Evolutionary conservation across 352 stramenopile genomes (phyloP).

Genomic region (Pelagophyceae sp.): DNA sequence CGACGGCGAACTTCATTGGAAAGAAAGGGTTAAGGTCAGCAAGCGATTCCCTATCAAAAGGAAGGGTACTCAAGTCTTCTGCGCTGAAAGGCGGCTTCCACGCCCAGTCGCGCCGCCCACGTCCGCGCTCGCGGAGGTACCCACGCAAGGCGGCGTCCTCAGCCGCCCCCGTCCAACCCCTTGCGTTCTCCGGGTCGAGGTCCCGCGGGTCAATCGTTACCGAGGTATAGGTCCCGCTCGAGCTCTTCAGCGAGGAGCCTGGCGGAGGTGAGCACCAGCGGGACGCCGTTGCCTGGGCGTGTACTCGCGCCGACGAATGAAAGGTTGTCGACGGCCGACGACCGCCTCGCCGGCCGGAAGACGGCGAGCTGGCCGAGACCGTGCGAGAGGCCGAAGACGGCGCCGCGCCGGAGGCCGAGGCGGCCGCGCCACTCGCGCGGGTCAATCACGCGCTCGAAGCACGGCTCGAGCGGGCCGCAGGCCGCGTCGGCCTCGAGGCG

Average conservation of each 20-base stretch:
- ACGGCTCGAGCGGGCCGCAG: slow-evolving; percentile 24
- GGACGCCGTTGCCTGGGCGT: slow-evolving; percentile 61
- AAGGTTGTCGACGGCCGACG: slow-evolving; percentile 38
- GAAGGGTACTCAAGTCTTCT: no score
- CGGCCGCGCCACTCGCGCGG: slow-evolving; percentile 34
- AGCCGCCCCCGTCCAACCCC: no score
- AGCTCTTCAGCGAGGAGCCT: slow-evolving; percentile 42
- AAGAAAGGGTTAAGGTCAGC: no score
- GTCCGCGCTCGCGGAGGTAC: no score
- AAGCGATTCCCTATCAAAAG: no score
- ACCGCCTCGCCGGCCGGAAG: slow-evolving; percentile 39
- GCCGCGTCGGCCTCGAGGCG: slow-evolving; percentile 22
- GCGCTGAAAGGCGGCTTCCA: no score
- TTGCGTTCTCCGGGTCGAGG: no score
- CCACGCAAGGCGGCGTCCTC: no score
- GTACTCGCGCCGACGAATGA: slow-evolving; percentile 58
- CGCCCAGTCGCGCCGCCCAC: no score
- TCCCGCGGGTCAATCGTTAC: not conserved
- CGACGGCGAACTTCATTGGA: not conserved
- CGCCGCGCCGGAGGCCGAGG: slow-evolving; percentile 34
- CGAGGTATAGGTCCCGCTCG: not conserved
- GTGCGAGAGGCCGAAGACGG: slow-evolving; percentile 42
- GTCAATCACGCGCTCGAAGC: slow-evolving; percentile 33
- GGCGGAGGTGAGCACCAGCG: slow-evolving; percentile 55
- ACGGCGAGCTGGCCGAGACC: slow-evolving; percentile 58